Evolutionary conservation across 164 flowering plant species (phyloP).

Genomic region (Dillenia turbinata): DNA sequence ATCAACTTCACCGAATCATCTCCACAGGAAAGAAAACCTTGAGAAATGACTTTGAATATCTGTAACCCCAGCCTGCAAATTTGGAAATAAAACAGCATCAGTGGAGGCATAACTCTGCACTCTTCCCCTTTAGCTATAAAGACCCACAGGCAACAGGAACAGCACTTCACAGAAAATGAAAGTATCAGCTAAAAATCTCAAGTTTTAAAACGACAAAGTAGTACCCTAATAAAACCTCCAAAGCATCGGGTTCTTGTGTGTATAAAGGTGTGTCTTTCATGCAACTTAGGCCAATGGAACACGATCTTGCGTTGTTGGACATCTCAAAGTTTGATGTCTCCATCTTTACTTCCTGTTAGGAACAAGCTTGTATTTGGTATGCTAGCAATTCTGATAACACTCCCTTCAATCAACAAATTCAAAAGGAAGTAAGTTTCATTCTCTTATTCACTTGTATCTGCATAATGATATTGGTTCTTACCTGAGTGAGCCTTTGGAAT

Average conservation of each 20-base stretch:
- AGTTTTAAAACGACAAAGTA: neutral
- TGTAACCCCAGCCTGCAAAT: constrained; percentile 81
- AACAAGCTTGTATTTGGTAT: constrained; percentile 91
- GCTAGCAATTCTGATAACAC: constrained; percentile 70
- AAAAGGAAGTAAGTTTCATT: constrained; percentile 1
- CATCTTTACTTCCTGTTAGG: constrained; percentile 97
- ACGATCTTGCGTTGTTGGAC: constrained; percentile 64
- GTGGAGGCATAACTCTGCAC: neutral
- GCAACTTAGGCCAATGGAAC: constrained; percentile 86
- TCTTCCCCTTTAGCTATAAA: neutral
- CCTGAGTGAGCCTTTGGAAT: constrained; percentile 97
- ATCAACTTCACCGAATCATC: constrained; percentile 80
- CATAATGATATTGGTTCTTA: constrained; percentile 15
- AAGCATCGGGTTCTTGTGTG: constrained; percentile 82
- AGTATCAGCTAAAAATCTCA: neutral
- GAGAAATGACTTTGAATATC: constrained; percentile 69
- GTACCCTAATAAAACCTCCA: constrained; percentile 86
- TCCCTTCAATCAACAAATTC: constrained; percentile 41
- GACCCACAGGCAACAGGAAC: neutral
- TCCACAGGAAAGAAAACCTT: constrained; percentile 90
- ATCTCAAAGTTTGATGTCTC: constrained; percentile 99
- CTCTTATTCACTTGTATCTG: neutral
- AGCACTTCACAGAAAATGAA: neutral
- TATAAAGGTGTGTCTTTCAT: constrained; percentile 87
- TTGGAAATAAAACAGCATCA: constrained; percentile 3